A percentile compares a stretch with the other conserved stretches of the same genome.
Conservation (phyloP, 78 protist species). For the Andalucia godoyi region DNA sequence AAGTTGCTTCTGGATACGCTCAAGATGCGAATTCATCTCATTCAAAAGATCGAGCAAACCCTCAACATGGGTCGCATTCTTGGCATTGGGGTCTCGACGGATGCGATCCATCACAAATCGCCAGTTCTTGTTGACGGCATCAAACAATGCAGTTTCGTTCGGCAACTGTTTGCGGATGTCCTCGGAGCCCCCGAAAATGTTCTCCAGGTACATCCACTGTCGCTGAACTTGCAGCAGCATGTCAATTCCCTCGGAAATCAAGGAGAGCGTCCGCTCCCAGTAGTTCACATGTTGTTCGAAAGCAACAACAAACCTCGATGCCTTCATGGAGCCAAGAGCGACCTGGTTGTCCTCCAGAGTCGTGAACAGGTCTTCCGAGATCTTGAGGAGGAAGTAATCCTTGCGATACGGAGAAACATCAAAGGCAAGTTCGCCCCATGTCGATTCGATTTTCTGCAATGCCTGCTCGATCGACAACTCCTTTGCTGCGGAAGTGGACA, state of each 20-base stretch:
- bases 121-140: slow-evolving; percentile 38
- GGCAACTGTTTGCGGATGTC: slow-evolving; percentile 74
- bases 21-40: slow-evolving; percentile 35
- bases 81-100: slow-evolving; percentile 10
- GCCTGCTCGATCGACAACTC: slow-evolving; percentile 45
- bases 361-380: slow-evolving; percentile 25
- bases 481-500: slow-evolving; percentile 42
- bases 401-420: slow-evolving; percentile 4
- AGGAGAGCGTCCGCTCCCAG: slow-evolving; percentile 58
- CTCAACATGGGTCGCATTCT: not conserved
- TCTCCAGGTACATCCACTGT: slow-evolving; percentile 71
- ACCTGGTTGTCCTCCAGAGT: slow-evolving; percentile 50
- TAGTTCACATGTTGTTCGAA: slow-evolving; percentile 44
- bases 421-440: slow-evolving; percentile 15
- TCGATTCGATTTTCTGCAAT: slow-evolving; percentile 1
- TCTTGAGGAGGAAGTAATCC: slow-evolving; percentile 2
- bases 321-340: slow-evolving; percentile 47
- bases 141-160: slow-evolving; percentile 40
- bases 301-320: slow-evolving; percentile 28
- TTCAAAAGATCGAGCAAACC: slow-evolving; percentile 20
- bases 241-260: slow-evolving; percentile 58
- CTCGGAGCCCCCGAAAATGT: slow-evolving; percentile 61
- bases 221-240: slow-evolving; percentile 37
- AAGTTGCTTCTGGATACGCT: slow-evolving; percentile 57
- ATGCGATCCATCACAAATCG: slow-evolving; percentile 3